Evolutionary conservation across 1,284 basidiomycete genomes (phyloP).

Genomic region (Trametes versicolor): DNA sequence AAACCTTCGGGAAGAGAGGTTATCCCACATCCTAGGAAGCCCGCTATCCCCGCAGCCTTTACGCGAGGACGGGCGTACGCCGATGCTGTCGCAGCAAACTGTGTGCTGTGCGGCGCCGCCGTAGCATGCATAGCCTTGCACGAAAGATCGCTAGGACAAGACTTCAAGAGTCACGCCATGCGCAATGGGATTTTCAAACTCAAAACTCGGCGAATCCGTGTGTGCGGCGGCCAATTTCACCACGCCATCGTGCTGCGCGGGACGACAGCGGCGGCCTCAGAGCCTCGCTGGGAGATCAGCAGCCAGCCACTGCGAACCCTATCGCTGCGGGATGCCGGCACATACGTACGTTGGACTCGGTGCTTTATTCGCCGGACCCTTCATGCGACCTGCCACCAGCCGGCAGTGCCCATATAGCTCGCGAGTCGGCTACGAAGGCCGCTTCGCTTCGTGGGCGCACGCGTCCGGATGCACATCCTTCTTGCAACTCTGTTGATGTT

Average conservation of each 20-base stretch:
- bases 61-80: background rate
- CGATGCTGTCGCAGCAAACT: background rate
- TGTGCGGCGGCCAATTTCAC: background rate
- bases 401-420: background rate
- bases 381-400: background rate
- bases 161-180: background rate
- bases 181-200: background rate
- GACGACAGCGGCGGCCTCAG: background rate
- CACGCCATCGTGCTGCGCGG: background rate
- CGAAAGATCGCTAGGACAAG: background rate
- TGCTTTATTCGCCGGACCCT: slow-evolving; percentile 7
- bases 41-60: background rate
- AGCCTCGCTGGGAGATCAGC: background rate
- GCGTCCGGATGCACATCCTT: background rate
- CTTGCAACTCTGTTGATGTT: background rate
- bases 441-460: background rate
- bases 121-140: background rate
- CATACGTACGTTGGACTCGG: background rate
- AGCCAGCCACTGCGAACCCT: background rate
- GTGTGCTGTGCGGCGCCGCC: background rate
- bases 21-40: slow-evolving; percentile 3
- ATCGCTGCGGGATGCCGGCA: slow-evolving; percentile 5
- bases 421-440: background rate
- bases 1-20: slow-evolving; percentile 1
- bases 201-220: background rate